Base-by-base conservation (phyloP, 257 asterid species). In the Fraxinus anomala region DNA sequence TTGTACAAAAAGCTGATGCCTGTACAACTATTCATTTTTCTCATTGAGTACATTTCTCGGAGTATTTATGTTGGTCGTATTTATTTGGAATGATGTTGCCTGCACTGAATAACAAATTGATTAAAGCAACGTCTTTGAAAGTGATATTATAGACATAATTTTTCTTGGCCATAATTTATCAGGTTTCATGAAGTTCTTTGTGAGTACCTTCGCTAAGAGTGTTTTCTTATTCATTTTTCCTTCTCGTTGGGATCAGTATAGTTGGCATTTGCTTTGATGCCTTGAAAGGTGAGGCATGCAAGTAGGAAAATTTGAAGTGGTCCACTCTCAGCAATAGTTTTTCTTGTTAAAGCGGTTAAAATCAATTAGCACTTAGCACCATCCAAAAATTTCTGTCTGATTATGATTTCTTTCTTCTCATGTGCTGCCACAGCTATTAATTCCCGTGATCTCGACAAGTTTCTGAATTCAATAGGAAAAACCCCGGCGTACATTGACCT, bases 401-500 rank as follows among this genome's bases (percentile, higher is more conserved):
- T 77, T 31, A 9, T 76, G 37, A 73, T 76, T 67, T 78, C 54
- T 78, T 21, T 4, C 42, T 59, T 80, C 75, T 74, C 47, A 39
- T 73, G 24, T 21, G 31, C 75, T 80, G 36, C 76, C 73, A 73
- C 90, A 94, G 98, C 95, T 83, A 89, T 94, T 73, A 89, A 85
- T 75, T 84, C 89, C 66, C 79, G 74, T 42, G 97, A 83, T 80
- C 97, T 96, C 49, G 97, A 89, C 87, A 96, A 93, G 82, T 92
- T 93, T 83, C 82, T 96, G 76, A 86, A 80, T 84, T 96, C 99
- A 56, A 77, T 93, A 75, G 97, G 93, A 81, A 93, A 82, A 84
- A 42, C 71, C 40, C 89, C 94, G 8, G 88, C 86, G 36, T 93
- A 93, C 82, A 96, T 91, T 82, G 98, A 95, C 88, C 91, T 95